Conservation (phyloP, 2,329 filamentous ascomycete species). For the Phoma herbarum region DNA sequence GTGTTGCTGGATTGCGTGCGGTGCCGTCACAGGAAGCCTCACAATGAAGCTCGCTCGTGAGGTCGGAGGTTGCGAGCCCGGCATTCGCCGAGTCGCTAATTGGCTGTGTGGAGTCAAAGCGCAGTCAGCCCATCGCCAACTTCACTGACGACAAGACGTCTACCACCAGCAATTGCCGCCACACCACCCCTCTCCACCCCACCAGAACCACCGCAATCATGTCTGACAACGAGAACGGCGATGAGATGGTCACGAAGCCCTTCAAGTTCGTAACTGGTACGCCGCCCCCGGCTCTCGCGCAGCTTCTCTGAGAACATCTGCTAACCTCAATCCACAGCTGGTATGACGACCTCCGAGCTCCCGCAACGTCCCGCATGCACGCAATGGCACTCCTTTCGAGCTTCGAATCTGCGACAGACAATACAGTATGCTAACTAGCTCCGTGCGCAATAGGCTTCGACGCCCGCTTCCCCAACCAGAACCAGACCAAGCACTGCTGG, state of each 20-base stretch:
- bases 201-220: slow-evolving; percentile 70
- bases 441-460: slow-evolving; percentile 78
- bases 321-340: slow-evolving; percentile 51
- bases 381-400: slow-evolving; percentile 5
- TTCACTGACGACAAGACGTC: slow-evolving; percentile 41
- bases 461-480: slow-evolving; percentile 97
- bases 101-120: slow-evolving; percentile 46
- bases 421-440: slow-evolving; percentile 31
- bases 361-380: slow-evolving; percentile 16
- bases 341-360: slow-evolving; percentile 44
- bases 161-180: slow-evolving; percentile 45
- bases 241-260: slow-evolving; percentile 93
- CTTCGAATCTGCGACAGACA: slow-evolving; percentile 3
- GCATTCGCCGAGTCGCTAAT: slow-evolving; percentile 47
- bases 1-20: slow-evolving; percentile 38
- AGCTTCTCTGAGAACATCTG: slow-evolving; percentile 25
- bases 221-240: slow-evolving; percentile 71
- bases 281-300: slow-evolving; percentile 49
- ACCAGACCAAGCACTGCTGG: slow-evolving; percentile 99
- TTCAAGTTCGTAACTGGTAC: slow-evolving; percentile 99
- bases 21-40: slow-evolving; percentile 42
- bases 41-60: slow-evolving; percentile 25
- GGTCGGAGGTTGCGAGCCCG: slow-evolving; percentile 35
- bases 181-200: slow-evolving; percentile 27
- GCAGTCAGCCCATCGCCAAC: slow-evolving; percentile 45